Evolutionary conservation across 371 early-diverging fungal species (phyloP).

Genomic region (Rhizopus arrhizus): DNA sequence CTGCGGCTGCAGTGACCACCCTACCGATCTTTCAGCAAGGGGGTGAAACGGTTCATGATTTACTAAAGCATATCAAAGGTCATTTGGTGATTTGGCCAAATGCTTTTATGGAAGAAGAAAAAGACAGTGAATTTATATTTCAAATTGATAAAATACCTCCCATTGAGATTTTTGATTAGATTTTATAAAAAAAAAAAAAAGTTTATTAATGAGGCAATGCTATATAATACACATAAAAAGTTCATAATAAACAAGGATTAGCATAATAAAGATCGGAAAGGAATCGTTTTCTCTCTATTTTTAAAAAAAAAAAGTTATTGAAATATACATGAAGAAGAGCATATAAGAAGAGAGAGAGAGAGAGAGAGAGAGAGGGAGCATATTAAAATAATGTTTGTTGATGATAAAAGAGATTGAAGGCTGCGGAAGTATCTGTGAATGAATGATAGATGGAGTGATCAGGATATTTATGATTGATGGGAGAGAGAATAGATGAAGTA

Average conservation of each 20-base stretch:
- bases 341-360: neutral
- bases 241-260: too few species aligned
- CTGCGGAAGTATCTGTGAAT: neutral
- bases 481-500: slow-evolving; percentile 29
- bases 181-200: slow-evolving; percentile 10
- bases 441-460: slow-evolving; percentile 12
- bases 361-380: neutral
- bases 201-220: neutral
- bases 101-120: slow-evolving; percentile 59
- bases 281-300: too few species aligned
- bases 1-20: slow-evolving; percentile 20
- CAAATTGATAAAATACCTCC: slow-evolving; percentile 58
- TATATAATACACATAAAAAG: neutral
- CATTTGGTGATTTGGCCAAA: slow-evolving; percentile 63
- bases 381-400: slow-evolving; percentile 28
- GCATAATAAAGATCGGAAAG: too few species aligned
- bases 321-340: neutral
- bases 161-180: slow-evolving; percentile 61
- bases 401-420: slow-evolving; percentile 22
- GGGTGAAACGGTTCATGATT: slow-evolving; percentile 23
- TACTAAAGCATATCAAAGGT: slow-evolving; percentile 47
- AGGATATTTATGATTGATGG: slow-evolving; percentile 22
- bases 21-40: slow-evolving; percentile 11
- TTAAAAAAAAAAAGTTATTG: too few species aligned
- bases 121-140: slow-evolving; percentile 48